Evolutionary conservation across 139 green algal genomes (phyloP), one percentile per base, ranked within the genome.

Genomic region (Chlamydomonas urium): DNA sequence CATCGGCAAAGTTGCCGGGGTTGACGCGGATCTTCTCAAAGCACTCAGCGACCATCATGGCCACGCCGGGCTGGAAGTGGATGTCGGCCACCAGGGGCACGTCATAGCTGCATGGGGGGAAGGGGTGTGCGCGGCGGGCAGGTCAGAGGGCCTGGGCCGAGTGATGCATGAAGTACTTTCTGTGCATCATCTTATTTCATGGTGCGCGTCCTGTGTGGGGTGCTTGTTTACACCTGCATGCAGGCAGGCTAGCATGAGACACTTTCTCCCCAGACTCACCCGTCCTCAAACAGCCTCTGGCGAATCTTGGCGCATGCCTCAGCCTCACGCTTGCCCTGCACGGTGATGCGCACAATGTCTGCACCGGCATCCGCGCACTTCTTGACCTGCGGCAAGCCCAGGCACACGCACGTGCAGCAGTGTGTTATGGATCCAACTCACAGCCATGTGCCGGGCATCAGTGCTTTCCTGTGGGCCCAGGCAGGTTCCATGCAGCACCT

Each of bases 21-120:
- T 94, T 96, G 57, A 96, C 83, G 65, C 91, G 87, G 79, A 95
- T 94, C 83, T 99, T 99, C 85, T 99, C 94, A 79, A 99, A 99
- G 23, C 90, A 93, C 2, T 99, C 96, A 6, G 95, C 94, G 66
- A 99, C 95, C 84, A 93, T 92, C 87, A 97, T 92, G 3, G 96
- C 96, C 23, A 98, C 89, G 26, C 75, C 79, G 19, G 96, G 96
- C 79, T 96, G 88, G 87, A 99, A 99, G 81, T 99, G 96, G 79
- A 99, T 99, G 84, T 99, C 96, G 0, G 96, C 96, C 4, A 98
- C 93, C 69, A 99, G 87, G 1, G 96, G 95, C 0, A 86, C 86
- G 56, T 97, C 91, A 79, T 98, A 99, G 53, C 93, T 95, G 75
- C 53, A 63, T 17, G 53, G 26, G 19, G 24, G 26, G 17, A 63